Conservation (phyloP, 2,329 filamentous ascomycete species). For the Sporothrix brunneoviolacea region DNA sequence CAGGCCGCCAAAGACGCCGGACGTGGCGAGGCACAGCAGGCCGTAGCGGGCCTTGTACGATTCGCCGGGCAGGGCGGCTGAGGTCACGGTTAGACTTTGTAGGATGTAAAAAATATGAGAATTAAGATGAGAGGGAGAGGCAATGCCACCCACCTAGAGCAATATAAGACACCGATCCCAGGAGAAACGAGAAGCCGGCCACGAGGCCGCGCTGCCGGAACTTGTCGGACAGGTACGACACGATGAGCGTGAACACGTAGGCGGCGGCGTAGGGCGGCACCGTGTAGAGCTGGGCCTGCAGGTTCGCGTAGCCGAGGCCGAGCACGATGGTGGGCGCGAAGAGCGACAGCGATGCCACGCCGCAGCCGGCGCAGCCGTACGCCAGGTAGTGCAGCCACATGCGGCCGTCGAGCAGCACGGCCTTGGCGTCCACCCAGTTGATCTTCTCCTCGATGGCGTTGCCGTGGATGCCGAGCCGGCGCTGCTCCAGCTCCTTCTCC, state of each 20-base stretch:
- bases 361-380: slow-evolving; percentile 44
- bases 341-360: slow-evolving; percentile 53
- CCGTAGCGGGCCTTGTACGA: slow-evolving; percentile 21
- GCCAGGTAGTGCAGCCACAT: slow-evolving; percentile 61
- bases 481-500: slow-evolving; percentile 50
- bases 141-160: background rate
- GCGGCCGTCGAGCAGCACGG: slow-evolving; percentile 58
- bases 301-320: slow-evolving; percentile 42
- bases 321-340: slow-evolving; percentile 56
- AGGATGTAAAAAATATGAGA: background rate
- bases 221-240: slow-evolving; percentile 8
- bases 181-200: slow-evolving; percentile 7
- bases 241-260: slow-evolving; percentile 30
- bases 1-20: slow-evolving; percentile 22
- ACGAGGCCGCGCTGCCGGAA: background rate
- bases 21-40: slow-evolving; percentile 18
- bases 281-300: slow-evolving; percentile 59
- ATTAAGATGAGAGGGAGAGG: background rate
- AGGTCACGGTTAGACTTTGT: too few species aligned
- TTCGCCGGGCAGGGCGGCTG: slow-evolving; percentile 21
- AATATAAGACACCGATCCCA: slow-evolving; percentile 12
- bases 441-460: slow-evolving; percentile 55
- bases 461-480: slow-evolving; percentile 39
- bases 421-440: slow-evolving; percentile 59
- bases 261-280: slow-evolving; percentile 59